phyloP scores from a whole-genome alignment of 1,284 basidiomycete genomes.

The Grifola frondosa region DNA sequence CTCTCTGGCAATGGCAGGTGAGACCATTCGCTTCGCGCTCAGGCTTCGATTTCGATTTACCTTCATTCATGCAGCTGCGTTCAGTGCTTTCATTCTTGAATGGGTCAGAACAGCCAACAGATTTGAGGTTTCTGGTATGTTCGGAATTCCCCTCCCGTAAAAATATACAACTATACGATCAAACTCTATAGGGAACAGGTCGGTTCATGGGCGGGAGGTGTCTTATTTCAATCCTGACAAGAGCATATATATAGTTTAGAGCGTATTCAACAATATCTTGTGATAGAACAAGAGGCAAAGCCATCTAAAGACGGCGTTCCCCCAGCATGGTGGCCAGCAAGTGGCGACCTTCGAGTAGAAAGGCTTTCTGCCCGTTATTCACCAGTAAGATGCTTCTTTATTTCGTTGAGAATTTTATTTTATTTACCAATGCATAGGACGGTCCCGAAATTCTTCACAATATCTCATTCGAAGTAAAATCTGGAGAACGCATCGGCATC shows the following conservation, averaged over 20 bases:
- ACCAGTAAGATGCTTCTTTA: conserved; percentile 21
- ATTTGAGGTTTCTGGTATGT: conserved; percentile 54
- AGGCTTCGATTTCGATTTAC: not conserved
- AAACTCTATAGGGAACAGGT: conserved; percentile 46
- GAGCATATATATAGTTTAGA: conserved; percentile 53
- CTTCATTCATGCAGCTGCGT: conserved; percentile 39
- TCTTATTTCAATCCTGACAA: not conserved
- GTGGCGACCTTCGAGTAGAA: conserved; percentile 64
- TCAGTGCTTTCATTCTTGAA: conserved; percentile 54
- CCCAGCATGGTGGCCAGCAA: conserved; percentile 77
- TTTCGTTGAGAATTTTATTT: conserved; percentile 36
- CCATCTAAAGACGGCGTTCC: conserved; percentile 42
- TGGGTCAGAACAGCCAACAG: conserved; percentile 55
- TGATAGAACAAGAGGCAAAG: conserved; percentile 70
- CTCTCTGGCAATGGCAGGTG: conserved; percentile 48
- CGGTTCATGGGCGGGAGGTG: not conserved
- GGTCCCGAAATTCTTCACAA: conserved; percentile 46
- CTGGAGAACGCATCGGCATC: conserved; percentile 52
- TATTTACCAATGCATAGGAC: conserved; percentile 31
- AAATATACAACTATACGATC: not conserved
- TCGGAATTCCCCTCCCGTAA: not conserved
- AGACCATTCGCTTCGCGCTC: conserved; percentile 1
- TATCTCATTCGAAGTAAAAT: conserved; percentile 46
- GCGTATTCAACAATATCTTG: conserved; percentile 70
- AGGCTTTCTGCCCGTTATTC: conserved; percentile 60